Evolutionary conservation across 331 rosid species (phyloP), one percentile per base, ranked within the genome.

Genomic region (Cucumis variabilis): DNA sequence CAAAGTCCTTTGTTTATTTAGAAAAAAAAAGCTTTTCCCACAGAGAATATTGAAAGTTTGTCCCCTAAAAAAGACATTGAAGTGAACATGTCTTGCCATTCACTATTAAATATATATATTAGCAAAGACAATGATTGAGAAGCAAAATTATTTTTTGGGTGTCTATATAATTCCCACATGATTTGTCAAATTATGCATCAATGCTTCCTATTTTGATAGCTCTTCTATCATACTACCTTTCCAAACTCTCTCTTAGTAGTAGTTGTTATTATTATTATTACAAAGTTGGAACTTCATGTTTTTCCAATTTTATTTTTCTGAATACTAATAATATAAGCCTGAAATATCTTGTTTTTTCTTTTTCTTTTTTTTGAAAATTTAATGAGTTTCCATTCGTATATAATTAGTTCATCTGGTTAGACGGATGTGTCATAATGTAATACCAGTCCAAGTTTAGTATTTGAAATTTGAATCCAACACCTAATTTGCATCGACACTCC

Each of bases 71-170:
- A 81, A 16, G 70, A 58, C 51, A 58, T 58, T 58, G 85, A 81
- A 81, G 51, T 20, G 85, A 81, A 81, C 85, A 81, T 81, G 85
- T 81, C 85, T 81, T 81, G 68, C 69, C 85, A 10, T 81, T 81
- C 67, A 63, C 70, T 53, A 81, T 81, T 51, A 10, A 14, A 50
- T 25, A 76, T 55, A 13, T 55, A 58, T 5, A 23, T 73, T 53
- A 80, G 63, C 50, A 55, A 53, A 28, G 70, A 6, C 68, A 81
- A 81, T 81, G 85, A 81, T 81, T 81, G 85, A 81, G 85, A 28
- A 28, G 27, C 50, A 58, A 28, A 55, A 55, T 53, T 81, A 28
- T 58, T 81, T 11, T 81, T 81, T 53, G 16, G 19, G 82, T 58
- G 85, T 81, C 51, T 58, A 55, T 19, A 58, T 81, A 55, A 81